Percentiles rank a stretch among this genome's conserved stretches.
These are phyloP conservation scores for Fraxinus sp. DNA, from an alignment of 305 asterid genomes.

Conservation along the genomic window DNA sequence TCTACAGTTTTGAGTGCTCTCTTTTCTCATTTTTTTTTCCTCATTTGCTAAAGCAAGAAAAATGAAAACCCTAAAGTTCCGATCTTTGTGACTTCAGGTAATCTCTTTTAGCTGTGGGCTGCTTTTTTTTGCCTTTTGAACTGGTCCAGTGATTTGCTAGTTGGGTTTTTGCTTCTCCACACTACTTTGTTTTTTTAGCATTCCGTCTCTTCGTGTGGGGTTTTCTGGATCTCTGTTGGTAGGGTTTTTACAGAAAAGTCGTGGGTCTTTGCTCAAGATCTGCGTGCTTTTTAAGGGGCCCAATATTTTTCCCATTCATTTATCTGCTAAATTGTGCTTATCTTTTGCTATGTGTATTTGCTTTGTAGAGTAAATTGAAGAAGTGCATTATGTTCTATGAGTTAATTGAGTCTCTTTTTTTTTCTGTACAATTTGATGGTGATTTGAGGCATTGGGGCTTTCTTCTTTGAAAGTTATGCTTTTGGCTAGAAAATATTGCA, in stretches of 20 bases:
- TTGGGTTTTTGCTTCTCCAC: constrained; percentile 46
- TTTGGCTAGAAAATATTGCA: constrained; percentile 4
- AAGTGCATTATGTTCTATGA: constrained; percentile 38
- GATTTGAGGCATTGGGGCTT: constrained; percentile 18
- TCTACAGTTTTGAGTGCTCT: constrained; percentile 38
- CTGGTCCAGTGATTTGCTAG: constrained; percentile 49
- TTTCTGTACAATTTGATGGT: constrained; percentile 18
- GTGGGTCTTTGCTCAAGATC: constrained; percentile 76
- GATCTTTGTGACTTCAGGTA: constrained; percentile 64
- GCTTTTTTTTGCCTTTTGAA: constrained; percentile 49
- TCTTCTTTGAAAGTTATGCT: background rate
- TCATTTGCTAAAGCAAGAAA: constrained; percentile 30
- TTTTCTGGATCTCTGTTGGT: constrained; percentile 51
- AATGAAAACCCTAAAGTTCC: constrained; percentile 43
- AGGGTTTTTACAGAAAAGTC: constrained; percentile 54
- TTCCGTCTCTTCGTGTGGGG: constrained; percentile 51
- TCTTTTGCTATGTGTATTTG: constrained; percentile 48
- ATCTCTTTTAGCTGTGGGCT: constrained; percentile 32
- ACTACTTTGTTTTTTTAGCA: constrained; percentile 34
- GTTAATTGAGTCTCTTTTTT: constrained; percentile 25
- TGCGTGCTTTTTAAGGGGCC: constrained; percentile 58
- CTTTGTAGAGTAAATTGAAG: constrained; percentile 34
- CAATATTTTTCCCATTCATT: constrained; percentile 38
- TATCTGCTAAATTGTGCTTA: constrained; percentile 40
- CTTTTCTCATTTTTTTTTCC: constrained; percentile 24